A percentile compares a stretch with the other conserved stretches of the same genome.
Conservation (phyloP, 768 basidiomycete species). For the Collybiopsis confluens region DNA sequence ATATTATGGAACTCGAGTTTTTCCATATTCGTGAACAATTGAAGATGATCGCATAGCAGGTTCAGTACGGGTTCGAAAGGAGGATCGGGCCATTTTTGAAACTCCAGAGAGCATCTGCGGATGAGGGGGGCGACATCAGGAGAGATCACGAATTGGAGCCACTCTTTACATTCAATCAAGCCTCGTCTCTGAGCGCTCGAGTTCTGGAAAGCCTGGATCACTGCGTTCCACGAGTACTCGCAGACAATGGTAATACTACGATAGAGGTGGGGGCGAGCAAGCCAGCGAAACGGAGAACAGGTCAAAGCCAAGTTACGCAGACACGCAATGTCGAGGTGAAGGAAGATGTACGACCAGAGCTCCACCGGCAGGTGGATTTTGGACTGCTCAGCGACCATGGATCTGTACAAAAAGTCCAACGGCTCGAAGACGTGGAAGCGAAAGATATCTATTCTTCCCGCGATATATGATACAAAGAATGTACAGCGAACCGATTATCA, state of each 20-base stretch:
- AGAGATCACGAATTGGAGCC: constrained; percentile 10
- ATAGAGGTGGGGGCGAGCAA: constrained; percentile 3
- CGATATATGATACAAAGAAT: neutral
- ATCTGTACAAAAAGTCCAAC: constrained; percentile 25
- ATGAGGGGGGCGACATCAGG: constrained; percentile 7
- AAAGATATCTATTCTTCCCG: constrained; percentile 52
- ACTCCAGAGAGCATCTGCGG: constrained; percentile 8
- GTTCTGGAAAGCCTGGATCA: neutral
- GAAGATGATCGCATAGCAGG: constrained; percentile 3
- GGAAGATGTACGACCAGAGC: constrained; percentile 3
- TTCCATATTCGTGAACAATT: constrained; percentile 8
- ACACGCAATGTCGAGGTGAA: neutral
- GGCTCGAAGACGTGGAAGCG: constrained; percentile 82
- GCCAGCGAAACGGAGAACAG: constrained; percentile 6
- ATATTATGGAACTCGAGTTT: constrained; percentile 2
- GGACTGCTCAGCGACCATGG: neutral
- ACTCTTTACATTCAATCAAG: neutral
- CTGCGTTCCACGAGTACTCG: constrained; percentile 2
- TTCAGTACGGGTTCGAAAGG: constrained; percentile 6
- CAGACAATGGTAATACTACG: constrained; percentile 6
- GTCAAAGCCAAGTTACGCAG: constrained; percentile 5
- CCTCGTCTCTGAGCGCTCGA: constrained; percentile 1
- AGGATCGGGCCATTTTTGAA: constrained; percentile 5
- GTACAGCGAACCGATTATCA: neutral
- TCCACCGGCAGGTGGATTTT: constrained; percentile 3